Evolutionary conservation across 345 rosid genomes (phyloP).

Genomic region (Erucastrum elatum): DNA sequence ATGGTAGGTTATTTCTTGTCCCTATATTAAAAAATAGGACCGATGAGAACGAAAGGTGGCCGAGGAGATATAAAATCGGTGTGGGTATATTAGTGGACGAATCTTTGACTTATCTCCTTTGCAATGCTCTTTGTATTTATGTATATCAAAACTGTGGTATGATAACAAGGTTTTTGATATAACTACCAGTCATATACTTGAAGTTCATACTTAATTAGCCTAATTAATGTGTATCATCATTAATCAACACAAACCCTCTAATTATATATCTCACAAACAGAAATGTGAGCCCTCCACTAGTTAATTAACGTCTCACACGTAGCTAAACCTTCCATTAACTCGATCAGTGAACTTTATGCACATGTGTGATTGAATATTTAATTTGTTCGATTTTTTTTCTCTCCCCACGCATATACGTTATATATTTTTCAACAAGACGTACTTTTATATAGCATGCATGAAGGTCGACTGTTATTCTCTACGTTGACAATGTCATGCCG

Average conservation of each 20-base stretch:
- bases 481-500: conserved; percentile 6
- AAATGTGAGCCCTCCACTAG: neutral
- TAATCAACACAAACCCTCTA: neutral
- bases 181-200: neutral
- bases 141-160: neutral
- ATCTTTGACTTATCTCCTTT: conserved; percentile 12
- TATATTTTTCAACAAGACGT: neutral
- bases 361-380: neutral
- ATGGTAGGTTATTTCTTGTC: conserved; percentile 10
- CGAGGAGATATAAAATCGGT: neutral
- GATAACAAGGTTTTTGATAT: neutral
- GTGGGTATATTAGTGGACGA: neutral
- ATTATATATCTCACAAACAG: neutral
- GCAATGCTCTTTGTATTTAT: neutral
- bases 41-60: conserved; percentile 11
- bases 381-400: neutral
- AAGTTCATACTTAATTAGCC: neutral
- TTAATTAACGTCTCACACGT: neutral
- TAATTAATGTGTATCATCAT: neutral
- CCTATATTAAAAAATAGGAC: neutral
- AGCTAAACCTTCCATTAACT: neutral
- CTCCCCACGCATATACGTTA: neutral
- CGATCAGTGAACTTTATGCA: neutral
- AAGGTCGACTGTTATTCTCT: neutral
- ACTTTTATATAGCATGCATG: neutral